Evolutionary conservation across 2,329 filamentous ascomycete genomes (phyloP).

Genomic region (Talaromyces rugulosus): DNA sequence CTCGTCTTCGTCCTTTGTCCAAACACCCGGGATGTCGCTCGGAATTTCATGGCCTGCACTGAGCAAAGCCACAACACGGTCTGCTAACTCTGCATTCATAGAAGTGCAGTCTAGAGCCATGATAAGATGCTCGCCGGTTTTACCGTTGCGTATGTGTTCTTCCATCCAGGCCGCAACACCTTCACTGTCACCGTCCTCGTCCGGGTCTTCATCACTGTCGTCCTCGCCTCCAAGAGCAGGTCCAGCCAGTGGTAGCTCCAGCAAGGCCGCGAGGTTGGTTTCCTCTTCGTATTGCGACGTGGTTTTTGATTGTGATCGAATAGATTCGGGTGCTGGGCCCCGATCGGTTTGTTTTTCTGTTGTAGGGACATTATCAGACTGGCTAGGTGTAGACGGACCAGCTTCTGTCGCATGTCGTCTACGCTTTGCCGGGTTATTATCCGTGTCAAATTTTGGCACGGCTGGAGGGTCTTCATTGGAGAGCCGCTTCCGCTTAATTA

Average conservation of each 20-base stretch:
- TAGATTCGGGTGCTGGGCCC: neutral
- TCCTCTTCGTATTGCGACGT: neutral
- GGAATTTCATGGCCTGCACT: conserved; percentile 34
- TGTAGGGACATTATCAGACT: neutral
- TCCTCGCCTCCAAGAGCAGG: conserved; percentile 19
- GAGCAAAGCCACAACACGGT: conserved; percentile 31
- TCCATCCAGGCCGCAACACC: conserved; percentile 34
- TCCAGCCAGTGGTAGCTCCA: conserved; percentile 24
- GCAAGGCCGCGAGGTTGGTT: conserved; percentile 14
- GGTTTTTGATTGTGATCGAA: conserved; percentile 12
- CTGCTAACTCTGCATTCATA: conserved; percentile 36
- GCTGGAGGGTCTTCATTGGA: conserved; percentile 4
- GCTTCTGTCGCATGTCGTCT: conserved; percentile 11
- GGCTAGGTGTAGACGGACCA: conserved; percentile 4
- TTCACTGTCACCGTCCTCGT: conserved; percentile 8
- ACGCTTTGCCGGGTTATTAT: neutral
- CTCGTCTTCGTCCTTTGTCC: conserved; percentile 45
- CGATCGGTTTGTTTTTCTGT: neutral
- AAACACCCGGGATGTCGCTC: conserved; percentile 39
- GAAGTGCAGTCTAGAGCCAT: conserved; percentile 36
- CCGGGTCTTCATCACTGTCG: conserved; percentile 9
- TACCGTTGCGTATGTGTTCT: conserved; percentile 25
- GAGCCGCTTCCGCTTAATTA: conserved; percentile 7
- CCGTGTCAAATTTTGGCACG: neutral
- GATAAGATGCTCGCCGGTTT: conserved; percentile 27